phyloP scores from a whole-genome alignment of 2,329 filamentous ascomycete species.

The Stagonosporopsis tanaceti region DNA sequence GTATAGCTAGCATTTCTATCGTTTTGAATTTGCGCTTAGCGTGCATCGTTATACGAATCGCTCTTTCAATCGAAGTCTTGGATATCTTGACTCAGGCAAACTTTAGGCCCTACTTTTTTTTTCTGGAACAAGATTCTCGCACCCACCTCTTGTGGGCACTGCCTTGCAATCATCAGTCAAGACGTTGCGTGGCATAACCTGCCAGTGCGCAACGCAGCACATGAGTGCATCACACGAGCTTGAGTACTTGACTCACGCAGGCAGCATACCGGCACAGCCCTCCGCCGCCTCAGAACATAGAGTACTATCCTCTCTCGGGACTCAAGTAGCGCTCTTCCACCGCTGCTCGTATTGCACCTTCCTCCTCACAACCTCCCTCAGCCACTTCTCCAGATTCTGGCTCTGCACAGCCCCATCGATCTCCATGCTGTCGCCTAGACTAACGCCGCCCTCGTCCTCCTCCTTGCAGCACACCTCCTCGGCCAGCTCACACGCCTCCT shows the following conservation, averaged over 20 bases:
- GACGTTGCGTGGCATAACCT: not conserved
- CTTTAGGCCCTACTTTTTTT: not conserved
- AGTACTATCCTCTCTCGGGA: not conserved
- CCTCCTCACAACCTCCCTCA: slow-evolving; percentile 51
- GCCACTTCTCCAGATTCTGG: slow-evolving; percentile 48
- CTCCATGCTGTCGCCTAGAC: slow-evolving; percentile 48
- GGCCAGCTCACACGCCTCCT: slow-evolving; percentile 71
- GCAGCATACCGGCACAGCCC: not conserved
- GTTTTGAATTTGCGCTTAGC: not conserved
- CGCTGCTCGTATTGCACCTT: slow-evolving; percentile 52
- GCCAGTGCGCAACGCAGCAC: too few species aligned
- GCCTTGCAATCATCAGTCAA: not conserved
- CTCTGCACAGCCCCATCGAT: slow-evolving; percentile 43
- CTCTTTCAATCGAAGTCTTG: not conserved
- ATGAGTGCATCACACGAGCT: not conserved
- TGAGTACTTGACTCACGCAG: not conserved
- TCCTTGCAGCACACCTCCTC: slow-evolving; percentile 69
- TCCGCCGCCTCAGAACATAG: not conserved
- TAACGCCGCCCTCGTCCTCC: slow-evolving; percentile 47
- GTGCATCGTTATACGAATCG: not conserved
- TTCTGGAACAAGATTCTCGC: not conserved
- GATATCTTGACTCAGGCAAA: not conserved
- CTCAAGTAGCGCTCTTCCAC: slow-evolving; percentile 52
- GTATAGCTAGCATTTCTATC: not conserved
- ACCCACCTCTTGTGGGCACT: too few species aligned